A percentile compares a stretch with the other conserved stretches of the same genome.
Evolutionary conservation across 441 rosid species (phyloP).

Genomic region (Corymbia calophylla): DNA sequence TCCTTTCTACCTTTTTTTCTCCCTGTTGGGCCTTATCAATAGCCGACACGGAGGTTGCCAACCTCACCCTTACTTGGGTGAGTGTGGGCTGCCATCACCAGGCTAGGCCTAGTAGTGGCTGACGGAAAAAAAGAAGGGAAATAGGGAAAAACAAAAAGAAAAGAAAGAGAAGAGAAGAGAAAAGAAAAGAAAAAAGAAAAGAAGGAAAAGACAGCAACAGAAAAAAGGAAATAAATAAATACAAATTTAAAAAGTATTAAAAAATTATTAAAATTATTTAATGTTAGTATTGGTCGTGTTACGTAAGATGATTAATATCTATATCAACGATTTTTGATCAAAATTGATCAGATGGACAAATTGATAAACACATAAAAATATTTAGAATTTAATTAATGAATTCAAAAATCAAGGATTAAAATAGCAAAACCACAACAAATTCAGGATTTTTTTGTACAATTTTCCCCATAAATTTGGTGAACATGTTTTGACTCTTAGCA

Average conservation of each 20-base stretch:
- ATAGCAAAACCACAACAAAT: too few relatives aligned
- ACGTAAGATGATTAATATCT: not conserved
- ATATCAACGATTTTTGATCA: not conserved
- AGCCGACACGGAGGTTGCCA: rapidly evolving
- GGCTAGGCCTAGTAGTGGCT: not conserved
- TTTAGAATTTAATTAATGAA: too few relatives aligned
- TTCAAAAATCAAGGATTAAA: rapidly evolving
- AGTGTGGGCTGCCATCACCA: not conserved
- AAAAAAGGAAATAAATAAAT: too few relatives aligned
- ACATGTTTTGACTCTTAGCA: not conserved
- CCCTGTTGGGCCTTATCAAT: not conserved
- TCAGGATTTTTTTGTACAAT: not conserved
- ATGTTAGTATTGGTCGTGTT: too few relatives aligned
- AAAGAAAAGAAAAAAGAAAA: too few relatives aligned
- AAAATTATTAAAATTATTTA: too few relatives aligned
- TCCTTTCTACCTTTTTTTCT: not conserved
- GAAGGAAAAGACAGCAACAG: not conserved
- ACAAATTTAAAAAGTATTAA: too few relatives aligned
- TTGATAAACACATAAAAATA: too few relatives aligned
- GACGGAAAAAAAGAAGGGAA: not conserved
- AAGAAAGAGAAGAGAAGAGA: too few relatives aligned
- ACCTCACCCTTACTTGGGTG: rapidly evolving
- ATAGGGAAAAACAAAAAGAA: not conserved
- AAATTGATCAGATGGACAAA: too few relatives aligned
- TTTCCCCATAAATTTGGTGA: not conserved